Percentiles rank a stretch among this genome's conserved stretches.
Conservation (phyloP, 805 yeast genomes). For the Kazachstania taianensis region DNA sequence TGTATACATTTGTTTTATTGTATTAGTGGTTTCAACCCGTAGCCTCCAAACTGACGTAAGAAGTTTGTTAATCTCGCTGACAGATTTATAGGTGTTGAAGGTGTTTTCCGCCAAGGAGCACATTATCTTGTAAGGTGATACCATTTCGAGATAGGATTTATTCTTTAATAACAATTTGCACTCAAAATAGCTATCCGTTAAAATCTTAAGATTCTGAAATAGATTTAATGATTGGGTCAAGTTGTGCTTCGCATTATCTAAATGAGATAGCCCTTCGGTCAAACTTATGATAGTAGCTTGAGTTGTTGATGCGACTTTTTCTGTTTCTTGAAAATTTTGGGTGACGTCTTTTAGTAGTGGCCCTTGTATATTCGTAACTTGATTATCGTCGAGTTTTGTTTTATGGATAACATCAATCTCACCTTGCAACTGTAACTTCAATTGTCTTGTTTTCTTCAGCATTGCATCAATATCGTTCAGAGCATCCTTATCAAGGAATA, state of each 20-base stretch:
- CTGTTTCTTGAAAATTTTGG: slow-evolving; percentile 51
- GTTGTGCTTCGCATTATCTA: slow-evolving; percentile 79
- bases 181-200: slow-evolving; percentile 37
- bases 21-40: slow-evolving; percentile 19
- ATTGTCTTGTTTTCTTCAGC: slow-evolving; percentile 38
- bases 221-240: slow-evolving; percentile 78
- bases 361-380: slow-evolving; percentile 14
- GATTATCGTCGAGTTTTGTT: slow-evolving; percentile 19
- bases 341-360: slow-evolving; percentile 30
- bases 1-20: slow-evolving; percentile 10
- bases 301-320: slow-evolving; percentile 67
- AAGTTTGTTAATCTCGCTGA: slow-evolving; percentile 44
- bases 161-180: slow-evolving; percentile 13
- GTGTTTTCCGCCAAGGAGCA: slow-evolving; percentile 24
- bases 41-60: slow-evolving; percentile 22
- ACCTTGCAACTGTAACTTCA: slow-evolving; percentile 40
- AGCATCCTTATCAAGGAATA: slow-evolving; percentile 43
- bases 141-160: slow-evolving; percentile 18
- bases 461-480: slow-evolving; percentile 43
- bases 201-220: slow-evolving; percentile 77
- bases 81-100: slow-evolving; percentile 61
- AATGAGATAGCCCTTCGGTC: slow-evolving; percentile 65
- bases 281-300: slow-evolving; percentile 53
- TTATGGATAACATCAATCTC: slow-evolving; percentile 33
- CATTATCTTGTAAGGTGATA: slow-evolving; percentile 25